A percentile compares a stretch with the other conserved stretches of the same genome.
Evolutionary conservation across 129 eudicot genomes (phyloP).

Genomic region (Centrapalus pauciflorus): DNA sequence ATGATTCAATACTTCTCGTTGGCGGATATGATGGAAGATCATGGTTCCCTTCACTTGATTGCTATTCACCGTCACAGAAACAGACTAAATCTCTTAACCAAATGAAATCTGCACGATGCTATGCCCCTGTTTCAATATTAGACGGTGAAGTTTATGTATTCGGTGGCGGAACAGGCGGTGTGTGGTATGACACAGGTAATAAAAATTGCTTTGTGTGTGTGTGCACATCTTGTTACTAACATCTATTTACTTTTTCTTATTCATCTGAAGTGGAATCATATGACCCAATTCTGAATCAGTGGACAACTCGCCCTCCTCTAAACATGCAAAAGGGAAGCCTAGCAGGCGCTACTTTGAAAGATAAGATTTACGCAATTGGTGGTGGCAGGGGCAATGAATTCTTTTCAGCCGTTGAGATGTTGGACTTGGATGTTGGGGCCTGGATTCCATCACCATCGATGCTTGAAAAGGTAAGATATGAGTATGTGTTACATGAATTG

Average conservation of each 20-base stretch:
- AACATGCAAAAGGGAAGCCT: conserved; percentile 57
- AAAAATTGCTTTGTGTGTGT: background rate
- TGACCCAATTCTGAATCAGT: conserved; percentile 40
- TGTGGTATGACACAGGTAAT: conserved; percentile 79
- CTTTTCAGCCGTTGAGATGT: conserved; percentile 74
- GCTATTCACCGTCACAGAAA: conserved; percentile 52
- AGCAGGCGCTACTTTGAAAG: conserved; percentile 61
- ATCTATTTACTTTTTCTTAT: background rate
- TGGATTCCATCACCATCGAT: conserved; percentile 68
- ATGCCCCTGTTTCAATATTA: conserved; percentile 53
- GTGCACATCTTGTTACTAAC: conserved; percentile 9
- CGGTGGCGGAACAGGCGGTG: conserved; percentile 62
- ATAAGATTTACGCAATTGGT: conserved; percentile 69
- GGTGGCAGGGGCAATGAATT: conserved; percentile 62
- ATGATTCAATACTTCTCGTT: conserved; percentile 41
- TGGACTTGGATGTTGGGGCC: conserved; percentile 55
- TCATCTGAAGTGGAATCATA: conserved; percentile 62
- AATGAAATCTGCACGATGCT: conserved; percentile 48
- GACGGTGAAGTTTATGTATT: conserved; percentile 57
- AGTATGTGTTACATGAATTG: conserved; percentile 6
- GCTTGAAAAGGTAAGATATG: conserved; percentile 57
- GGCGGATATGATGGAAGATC: conserved; percentile 78
- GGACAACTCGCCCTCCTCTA: conserved; percentile 55
- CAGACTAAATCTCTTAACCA: conserved; percentile 39
- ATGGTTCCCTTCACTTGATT: conserved; percentile 51